Base-by-base conservation (phyloP, 1,284 basidiomycete genomes). In the Ganoderma boninense region DNA sequence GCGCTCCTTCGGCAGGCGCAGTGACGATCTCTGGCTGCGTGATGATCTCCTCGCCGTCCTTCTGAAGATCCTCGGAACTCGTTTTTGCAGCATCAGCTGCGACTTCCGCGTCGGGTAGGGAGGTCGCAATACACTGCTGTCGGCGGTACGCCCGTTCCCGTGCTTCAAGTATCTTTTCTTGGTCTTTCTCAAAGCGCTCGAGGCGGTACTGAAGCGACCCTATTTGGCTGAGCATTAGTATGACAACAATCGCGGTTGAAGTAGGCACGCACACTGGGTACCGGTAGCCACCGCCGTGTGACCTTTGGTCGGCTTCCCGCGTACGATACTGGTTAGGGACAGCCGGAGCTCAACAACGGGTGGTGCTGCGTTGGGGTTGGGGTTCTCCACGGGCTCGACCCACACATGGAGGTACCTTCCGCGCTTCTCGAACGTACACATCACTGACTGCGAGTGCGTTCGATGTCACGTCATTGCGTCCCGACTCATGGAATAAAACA, bases 121-220 rank as follows among this genome's bases (percentile, higher is more conserved):
- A 62, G 38, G 18, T 1, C 11, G 56, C 87, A 87, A 72, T 67
- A 5, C 42, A 20, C 65, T 67, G 16, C 38, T 74, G 73, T 80
- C 92, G 85, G 77, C 87, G 60, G 64, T 72, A 74, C 16, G 73
- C 73, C 18, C 57, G 43, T 3, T 66, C n/a, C 18, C 73, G 79
- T 23, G 79, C 79, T 1, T 59, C 16, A 2, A 80, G 82, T 14
- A 89, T 82, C 14, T 80, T 75, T 0, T 62, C 75, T 56, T 79
- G 77, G 5, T 78, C 71, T 0, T 77, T 72, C 2, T 82, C 75
- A 14, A 85, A 79, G 42, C 81, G 82, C 0, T 79, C 79, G 61
- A 91, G 76, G 40, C 81, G 79, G 83, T 85, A 93, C n/a, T 86
- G 83, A 20, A 89, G 69, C 2, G 83, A 81, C 90, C 92, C 92